These are phyloP conservation scores for Boletus calvinii DNA, from an alignment of 1,284 basidiomycete species.

Conservation along the genomic window DNA sequence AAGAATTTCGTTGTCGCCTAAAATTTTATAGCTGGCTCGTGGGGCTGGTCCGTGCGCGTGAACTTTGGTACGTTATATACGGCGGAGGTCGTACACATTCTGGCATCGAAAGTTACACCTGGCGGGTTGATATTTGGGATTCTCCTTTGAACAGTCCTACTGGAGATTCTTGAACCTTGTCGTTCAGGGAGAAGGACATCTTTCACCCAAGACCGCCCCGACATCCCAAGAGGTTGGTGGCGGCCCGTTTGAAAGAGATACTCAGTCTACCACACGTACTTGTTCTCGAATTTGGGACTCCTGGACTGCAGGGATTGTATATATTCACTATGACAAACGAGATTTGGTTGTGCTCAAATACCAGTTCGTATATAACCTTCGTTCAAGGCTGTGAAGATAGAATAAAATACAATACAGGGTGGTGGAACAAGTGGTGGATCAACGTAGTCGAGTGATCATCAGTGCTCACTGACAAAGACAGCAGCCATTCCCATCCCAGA, in stretches of 20 bases:
- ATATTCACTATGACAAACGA: background rate
- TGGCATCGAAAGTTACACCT: conserved; percentile 67
- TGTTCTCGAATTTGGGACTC: background rate
- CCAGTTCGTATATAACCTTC: background rate
- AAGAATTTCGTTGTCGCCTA: conserved; percentile 31
- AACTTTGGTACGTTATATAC: conserved; percentile 29
- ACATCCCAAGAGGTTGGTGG: conserved; percentile 27
- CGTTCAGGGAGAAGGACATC: conserved; percentile 47
- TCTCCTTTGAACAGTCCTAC: conserved; percentile 34
- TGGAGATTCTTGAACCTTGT: conserved; percentile 51
- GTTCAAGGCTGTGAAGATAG: background rate
- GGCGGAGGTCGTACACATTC: background rate
- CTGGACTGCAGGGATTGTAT: too few species aligned
- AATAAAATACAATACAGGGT: background rate
- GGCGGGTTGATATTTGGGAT: conserved; percentile 69
- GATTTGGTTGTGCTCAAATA: background rate
- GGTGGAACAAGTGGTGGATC: background rate
- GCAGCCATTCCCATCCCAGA: conserved; percentile 86
- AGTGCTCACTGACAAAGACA: conserved; percentile 85
- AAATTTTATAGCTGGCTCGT: conserved; percentile 20
- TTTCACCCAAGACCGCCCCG: conserved; percentile 50
- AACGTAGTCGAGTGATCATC: conserved; percentile 12
- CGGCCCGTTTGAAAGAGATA: conserved; percentile 39
- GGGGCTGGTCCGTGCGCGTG: conserved; percentile 57
- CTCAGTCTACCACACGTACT: background rate